These are phyloP conservation scores for Pyrenophora graminea DNA, from an alignment of 2,329 filamentous ascomycete species.

Conservation along the genomic window DNA sequence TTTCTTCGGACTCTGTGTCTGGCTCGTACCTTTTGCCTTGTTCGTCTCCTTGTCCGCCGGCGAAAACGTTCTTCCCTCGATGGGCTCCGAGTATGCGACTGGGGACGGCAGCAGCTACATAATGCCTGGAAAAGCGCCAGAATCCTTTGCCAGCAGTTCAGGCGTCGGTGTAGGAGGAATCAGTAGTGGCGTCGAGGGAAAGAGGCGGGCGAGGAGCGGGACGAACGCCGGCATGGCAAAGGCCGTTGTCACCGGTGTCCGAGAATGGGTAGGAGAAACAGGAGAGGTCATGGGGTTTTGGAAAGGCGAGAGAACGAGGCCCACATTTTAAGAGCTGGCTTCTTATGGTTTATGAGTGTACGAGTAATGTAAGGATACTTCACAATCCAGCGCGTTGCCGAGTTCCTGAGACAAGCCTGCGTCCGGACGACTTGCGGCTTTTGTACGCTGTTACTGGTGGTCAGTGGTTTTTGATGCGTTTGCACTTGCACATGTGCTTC, in stretches of 20 bases:
- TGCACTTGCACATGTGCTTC: too few species aligned
- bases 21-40: slow-evolving; percentile 92
- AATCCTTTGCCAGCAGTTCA: slow-evolving; percentile 25
- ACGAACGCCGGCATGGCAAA: slow-evolving; percentile 62
- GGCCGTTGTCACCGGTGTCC: slow-evolving; percentile 62
- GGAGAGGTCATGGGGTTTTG: slow-evolving; percentile 66
- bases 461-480: too few species aligned
- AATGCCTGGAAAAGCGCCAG: slow-evolving; percentile 49
- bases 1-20: slow-evolving; percentile 95
- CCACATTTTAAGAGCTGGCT: slow-evolving; percentile 34
- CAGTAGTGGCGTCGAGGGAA: slow-evolving; percentile 28
- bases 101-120: slow-evolving; percentile 59
- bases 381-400: not conserved
- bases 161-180: slow-evolving; percentile 37
- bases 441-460: not conserved
- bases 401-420: not conserved
- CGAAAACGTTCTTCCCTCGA: slow-evolving; percentile 92
- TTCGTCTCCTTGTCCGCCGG: slow-evolving; percentile 94
- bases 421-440: not conserved
- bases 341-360: slow-evolving; percentile 14
- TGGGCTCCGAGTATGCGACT: slow-evolving; percentile 75
- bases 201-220: slow-evolving; percentile 53
- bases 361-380: slow-evolving; percentile 10
- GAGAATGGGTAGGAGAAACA: slow-evolving; percentile 67
- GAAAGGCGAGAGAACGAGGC: slow-evolving; percentile 61